Conservation (phyloP, 108 stramenopile species). For the Skeletonema menzelii region DNA sequence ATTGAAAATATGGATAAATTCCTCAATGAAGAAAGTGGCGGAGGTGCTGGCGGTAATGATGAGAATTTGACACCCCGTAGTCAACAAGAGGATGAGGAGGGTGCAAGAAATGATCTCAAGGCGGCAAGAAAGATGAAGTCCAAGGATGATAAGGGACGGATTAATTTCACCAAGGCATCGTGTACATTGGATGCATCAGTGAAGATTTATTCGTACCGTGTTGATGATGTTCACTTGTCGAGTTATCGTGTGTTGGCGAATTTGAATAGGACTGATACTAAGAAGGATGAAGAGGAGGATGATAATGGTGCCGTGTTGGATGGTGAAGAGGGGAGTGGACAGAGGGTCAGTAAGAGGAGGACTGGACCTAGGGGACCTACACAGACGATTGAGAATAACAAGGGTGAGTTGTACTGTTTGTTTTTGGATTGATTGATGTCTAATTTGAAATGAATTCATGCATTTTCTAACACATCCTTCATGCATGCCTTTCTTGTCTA, state of each 20-base stretch:
- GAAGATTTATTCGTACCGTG: slow-evolving; percentile 97
- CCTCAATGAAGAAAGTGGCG: slow-evolving; percentile 45
- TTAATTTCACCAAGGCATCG: slow-evolving; percentile 97
- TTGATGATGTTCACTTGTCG: slow-evolving; percentile 94
- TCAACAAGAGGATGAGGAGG: background rate
- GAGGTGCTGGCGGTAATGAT: slow-evolving; percentile 9
- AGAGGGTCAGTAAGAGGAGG: slow-evolving; percentile 23
- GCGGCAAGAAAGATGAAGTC: slow-evolving; percentile 17
- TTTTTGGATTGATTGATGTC: background rate
- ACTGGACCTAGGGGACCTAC: slow-evolving; percentile 13
- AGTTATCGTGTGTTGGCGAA: slow-evolving; percentile 95
- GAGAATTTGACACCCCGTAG: slow-evolving; percentile 1
- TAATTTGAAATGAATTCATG: background rate
- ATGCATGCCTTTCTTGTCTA: slow-evolving; percentile 2
- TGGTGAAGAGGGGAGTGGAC: slow-evolving; percentile 17
- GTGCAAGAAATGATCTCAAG: slow-evolving; percentile 1
- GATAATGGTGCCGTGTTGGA: background rate
- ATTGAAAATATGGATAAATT: slow-evolving; percentile 98
- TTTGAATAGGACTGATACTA: slow-evolving; percentile 81
- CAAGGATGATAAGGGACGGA: slow-evolving; percentile 40
- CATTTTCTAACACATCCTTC: background rate
- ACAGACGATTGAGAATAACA: slow-evolving; percentile 78
- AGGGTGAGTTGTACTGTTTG: slow-evolving; percentile 51
- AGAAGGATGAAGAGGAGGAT: slow-evolving; percentile 29
- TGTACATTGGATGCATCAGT: slow-evolving; percentile 97